Conservation (phyloP, 2,329 filamentous ascomycete genomes). For the Fusarium sp. region DNA sequence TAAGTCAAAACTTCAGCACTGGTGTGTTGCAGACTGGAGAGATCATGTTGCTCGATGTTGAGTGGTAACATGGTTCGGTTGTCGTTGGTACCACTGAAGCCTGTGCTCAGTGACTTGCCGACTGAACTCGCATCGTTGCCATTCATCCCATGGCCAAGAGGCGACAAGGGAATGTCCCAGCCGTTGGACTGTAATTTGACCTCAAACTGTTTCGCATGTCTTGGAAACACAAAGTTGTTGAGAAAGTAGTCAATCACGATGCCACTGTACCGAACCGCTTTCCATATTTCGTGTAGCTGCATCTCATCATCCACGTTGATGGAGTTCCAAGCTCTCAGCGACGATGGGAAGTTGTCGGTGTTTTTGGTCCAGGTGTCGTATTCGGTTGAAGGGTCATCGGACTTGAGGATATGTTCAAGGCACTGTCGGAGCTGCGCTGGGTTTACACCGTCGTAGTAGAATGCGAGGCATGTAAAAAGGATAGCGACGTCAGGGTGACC, state of each 20-base stretch:
- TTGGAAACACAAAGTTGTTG: conserved; percentile 76
- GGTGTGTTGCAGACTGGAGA: conserved; percentile 70
- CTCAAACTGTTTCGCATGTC: conserved; percentile 76
- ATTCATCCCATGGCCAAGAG: conserved; percentile 10
- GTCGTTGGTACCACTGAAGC: conserved; percentile 83
- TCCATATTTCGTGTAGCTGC: conserved; percentile 70
- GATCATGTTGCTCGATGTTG: conserved; percentile 73
- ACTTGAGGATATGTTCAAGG: conserved; percentile 66
- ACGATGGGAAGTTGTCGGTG: conserved; percentile 62
- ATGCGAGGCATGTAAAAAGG: conserved; percentile 75
- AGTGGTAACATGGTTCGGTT: conserved; percentile 73
- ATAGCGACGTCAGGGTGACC: conserved; percentile 80
- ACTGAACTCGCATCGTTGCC: neutral
- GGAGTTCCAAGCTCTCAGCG: conserved; percentile 68
- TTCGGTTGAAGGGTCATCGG: conserved; percentile 70
- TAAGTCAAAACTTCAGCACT: conserved; percentile 76
- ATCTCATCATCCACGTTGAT: conserved; percentile 74
- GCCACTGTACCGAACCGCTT: conserved; percentile 64
- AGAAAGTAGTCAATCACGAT: conserved; percentile 73
- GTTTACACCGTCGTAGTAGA: conserved; percentile 75
- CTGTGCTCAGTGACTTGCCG: conserved; percentile 66
- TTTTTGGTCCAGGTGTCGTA: conserved; percentile 69
- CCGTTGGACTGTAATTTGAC: conserved; percentile 76
- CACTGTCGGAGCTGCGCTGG: conserved; percentile 65
- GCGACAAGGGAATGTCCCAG: conserved; percentile 75